phyloP scores from a whole-genome alignment of 805 yeast genomes.

The Nakazawaea laoshanensis region DNA sequence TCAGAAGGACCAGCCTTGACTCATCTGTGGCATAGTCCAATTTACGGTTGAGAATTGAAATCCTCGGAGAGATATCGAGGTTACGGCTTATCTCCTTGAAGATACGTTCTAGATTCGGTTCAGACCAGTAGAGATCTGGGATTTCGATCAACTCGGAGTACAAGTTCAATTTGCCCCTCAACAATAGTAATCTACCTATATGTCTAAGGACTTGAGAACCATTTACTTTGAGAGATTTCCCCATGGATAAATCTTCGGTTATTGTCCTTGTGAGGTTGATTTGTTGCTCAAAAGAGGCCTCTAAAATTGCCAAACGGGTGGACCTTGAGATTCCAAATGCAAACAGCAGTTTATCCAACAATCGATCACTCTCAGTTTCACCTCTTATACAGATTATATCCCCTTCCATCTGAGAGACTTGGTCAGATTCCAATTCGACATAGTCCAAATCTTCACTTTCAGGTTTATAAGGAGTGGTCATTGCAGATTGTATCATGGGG shows the following conservation, averaged over 20 bases:
- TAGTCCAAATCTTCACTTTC: conserved; percentile 89
- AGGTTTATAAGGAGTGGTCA: conserved; percentile 34
- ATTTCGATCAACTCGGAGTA: conserved; percentile 87
- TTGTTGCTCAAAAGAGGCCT: conserved; percentile 61
- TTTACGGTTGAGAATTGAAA: conserved; percentile 72
- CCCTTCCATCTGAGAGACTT: conserved; percentile 33
- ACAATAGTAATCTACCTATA: conserved; percentile 66
- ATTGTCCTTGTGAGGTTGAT: conserved; percentile 54
- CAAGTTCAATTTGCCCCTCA: conserved; percentile 76
- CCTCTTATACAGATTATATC: conserved; percentile 68
- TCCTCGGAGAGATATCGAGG: conserved; percentile 71
- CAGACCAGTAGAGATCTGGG: conserved; percentile 91
- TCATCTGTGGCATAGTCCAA: conserved; percentile 89
- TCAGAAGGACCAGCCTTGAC: conserved; percentile 66
- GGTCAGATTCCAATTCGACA: conserved; percentile 32
- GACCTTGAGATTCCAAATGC: conserved; percentile 83
- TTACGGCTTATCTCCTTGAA: conserved; percentile 63
- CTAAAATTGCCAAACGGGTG: conserved; percentile 76
- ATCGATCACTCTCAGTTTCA: conserved; percentile 30
- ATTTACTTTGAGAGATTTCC: conserved; percentile 40
- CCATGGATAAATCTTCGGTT: conserved; percentile 60
- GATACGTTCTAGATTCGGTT: conserved; percentile 72
- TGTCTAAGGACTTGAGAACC: conserved; percentile 56
- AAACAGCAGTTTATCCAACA: conserved; percentile 80
- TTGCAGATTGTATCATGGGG: conserved; percentile 44